phyloP scores from a whole-genome alignment of 2,329 filamentous ascomycete genomes.

The Alternaria brassicicola region DNA sequence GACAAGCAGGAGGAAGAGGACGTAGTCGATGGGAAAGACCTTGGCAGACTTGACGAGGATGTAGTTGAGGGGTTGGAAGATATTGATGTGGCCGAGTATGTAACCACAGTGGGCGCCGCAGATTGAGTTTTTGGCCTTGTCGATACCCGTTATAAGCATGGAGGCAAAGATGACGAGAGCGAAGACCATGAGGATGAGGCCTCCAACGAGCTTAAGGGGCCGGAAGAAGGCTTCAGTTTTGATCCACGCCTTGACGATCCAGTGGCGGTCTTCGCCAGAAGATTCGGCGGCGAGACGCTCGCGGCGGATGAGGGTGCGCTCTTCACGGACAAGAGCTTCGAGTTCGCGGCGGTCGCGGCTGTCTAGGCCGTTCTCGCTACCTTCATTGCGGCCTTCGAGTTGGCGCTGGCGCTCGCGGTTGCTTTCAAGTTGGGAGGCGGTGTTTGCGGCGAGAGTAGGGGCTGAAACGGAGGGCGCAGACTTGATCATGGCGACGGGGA shows the following conservation, averaged over 20 bases:
- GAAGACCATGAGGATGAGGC: slow-evolving; percentile 76
- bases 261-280: slow-evolving; percentile 75
- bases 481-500: slow-evolving; percentile 91
- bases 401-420: slow-evolving; percentile 93
- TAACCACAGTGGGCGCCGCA: slow-evolving; percentile 93
- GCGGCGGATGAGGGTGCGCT: slow-evolving; percentile 87
- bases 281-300: slow-evolving; percentile 86
- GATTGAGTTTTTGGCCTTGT: slow-evolving; percentile 94
- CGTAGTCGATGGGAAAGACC: slow-evolving; percentile 89
- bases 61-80: slow-evolving; percentile 96
- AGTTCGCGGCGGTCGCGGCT: slow-evolving; percentile 88
- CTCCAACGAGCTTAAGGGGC: slow-evolving; percentile 86
- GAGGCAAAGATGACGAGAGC: slow-evolving; percentile 81
- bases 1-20: slow-evolving; percentile 83
- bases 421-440: slow-evolving; percentile 78
- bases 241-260: slow-evolving; percentile 75
- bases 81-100: slow-evolving; percentile 82
- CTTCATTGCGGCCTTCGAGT: slow-evolving; percentile 82
- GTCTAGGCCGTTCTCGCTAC: slow-evolving; percentile 74
- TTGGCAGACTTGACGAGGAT: slow-evolving; percentile 80
- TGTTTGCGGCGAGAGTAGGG: slow-evolving; percentile 76
- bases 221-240: slow-evolving; percentile 82
- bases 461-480: slow-evolving; percentile 85
- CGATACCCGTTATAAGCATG: slow-evolving; percentile 93
- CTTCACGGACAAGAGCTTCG: slow-evolving; percentile 84